Evolutionary conservation across 129 eudicot genomes (phyloP), one percentile per base, ranked within the genome.

Genomic region (Centaurea solstitialis): DNA sequence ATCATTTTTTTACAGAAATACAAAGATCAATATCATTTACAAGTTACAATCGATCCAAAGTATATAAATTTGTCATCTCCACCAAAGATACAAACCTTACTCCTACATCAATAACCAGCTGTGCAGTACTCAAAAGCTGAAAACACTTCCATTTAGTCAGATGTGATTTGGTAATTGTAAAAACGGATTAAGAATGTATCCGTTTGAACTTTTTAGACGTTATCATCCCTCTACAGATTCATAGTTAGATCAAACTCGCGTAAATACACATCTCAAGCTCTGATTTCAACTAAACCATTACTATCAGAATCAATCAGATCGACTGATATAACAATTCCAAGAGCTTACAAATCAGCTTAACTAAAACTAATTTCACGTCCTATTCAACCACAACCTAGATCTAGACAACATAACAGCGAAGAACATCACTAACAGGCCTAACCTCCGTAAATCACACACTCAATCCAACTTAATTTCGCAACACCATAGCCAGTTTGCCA

Each of bases 401-500:
- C 82, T 69, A 78, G 3, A 41, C 75, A 28, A 17, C 33, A 33
- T 33, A 69, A 21, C 69, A 69, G 59, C 70, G 15, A n/a, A 12
- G 41, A 69, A 69, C 18, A 78, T 9, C 35, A 10, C 26, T 47
- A 79, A 33, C 70, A 79, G 11, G 28, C 76, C 69, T 33, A 68
- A 9, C 62, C 61, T 53, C 70, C 71, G 2, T 22, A 70, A 30
- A 30, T 9, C 76, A 79, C 70, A 68, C 53, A 68, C 45, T 68
- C 75, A 47, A 47, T 6, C 23, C 76, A 78, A 68, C 69, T 66
- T 57, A 47, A 78, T 28, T 77, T 68, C 75, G 33, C 37, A 78
- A 30, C 68, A 68, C 68, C 76, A 7, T n/a, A n/a, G n/a, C n/a
- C n/a, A n/a, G n/a, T n/a, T n/a, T 53, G 57, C 76, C 82, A 70